Evolutionary conservation across 805 yeast genomes (phyloP), one percentile per base, ranked within the genome.

Genomic region (Candida adriatica): DNA sequence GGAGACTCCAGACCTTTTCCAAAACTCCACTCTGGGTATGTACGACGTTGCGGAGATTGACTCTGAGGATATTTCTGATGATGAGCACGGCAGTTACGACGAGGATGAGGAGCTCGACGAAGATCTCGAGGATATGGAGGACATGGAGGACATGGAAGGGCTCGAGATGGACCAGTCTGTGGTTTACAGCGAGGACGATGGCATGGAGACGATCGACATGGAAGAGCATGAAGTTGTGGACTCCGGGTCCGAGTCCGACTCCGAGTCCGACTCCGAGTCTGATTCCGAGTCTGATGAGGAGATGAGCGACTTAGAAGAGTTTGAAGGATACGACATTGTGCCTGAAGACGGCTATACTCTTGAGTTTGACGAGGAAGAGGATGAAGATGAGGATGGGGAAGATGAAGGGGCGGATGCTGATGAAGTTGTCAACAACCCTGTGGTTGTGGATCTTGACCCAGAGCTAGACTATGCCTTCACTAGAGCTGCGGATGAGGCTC

Each of bases 11-110:
- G 88, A 88, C 52, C 62, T 88, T 48, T 76, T 90, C 56, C 65
- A 80, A 24, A 88, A 92, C 51, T 88, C 96, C 0, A 84, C 96
- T 0, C 64, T 90, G 24, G 96, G 96, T 2, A 88, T 90, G 94
- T 90, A 81, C 52, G 96, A 90, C 46, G 78, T 83, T 24, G 83
- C 70, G 20, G 92, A 79, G 31, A 68, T 72, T 21, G 80, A 75
- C 41, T 72, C 73, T 26, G 81, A 76, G 20, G 80, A 73, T 9
- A 78, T 70, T 7, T 73, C 64, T n/a, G 72, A 63, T 16, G 75
- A 67, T 24, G 68, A 64, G 16, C 73, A 64, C 18, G 76, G 64
- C 5, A 64, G 61, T 8, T 64, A 63, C 35, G 58, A 64, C 30
- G 71, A 64, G 7, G 70, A 61, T 33, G 70, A 57, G 20, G 44